These are phyloP conservation scores for Knoxdaviesia capensis DNA, from an alignment of 2,329 filamentous ascomycete species.

Conservation along the genomic window DNA sequence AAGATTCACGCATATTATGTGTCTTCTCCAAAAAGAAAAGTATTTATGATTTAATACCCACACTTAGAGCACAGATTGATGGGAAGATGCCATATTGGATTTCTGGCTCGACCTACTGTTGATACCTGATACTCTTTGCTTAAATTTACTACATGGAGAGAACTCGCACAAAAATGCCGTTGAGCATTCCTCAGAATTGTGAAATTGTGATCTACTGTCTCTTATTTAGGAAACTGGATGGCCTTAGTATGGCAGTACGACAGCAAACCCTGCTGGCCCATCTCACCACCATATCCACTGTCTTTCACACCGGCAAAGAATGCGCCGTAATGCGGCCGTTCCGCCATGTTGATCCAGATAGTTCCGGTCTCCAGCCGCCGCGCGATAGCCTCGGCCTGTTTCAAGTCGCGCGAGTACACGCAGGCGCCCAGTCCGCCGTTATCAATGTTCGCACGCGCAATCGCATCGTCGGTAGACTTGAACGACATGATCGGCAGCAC, in stretches of 20 bases:
- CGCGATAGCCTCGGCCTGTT: slow-evolving; percentile 28
- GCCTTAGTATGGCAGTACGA: slow-evolving; percentile 13
- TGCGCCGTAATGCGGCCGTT: slow-evolving; percentile 12
- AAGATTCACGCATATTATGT: no score
- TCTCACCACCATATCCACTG: slow-evolving; percentile 14
- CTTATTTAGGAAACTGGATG: no score
- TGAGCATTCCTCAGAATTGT: no score
- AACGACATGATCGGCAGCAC: slow-evolving; percentile 43
- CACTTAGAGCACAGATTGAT: no score
- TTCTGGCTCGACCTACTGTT: no score
- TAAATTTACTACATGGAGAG: no score
- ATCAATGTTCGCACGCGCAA: slow-evolving; percentile 31
- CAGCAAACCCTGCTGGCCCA: slow-evolving; percentile 14
- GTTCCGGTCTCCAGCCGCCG: slow-evolving; percentile 32
- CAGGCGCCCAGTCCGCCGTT: slow-evolving; percentile 34
- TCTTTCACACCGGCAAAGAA: slow-evolving; percentile 14
- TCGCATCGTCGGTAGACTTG: slow-evolving; percentile 37
- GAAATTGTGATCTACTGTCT: no score
- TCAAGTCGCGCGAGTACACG: slow-evolving; percentile 33
- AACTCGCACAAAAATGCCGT: no score
- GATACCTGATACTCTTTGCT: no score
- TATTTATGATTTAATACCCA: no score
- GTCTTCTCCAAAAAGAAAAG: no score
- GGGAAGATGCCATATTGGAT: no score
- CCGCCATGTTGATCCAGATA: slow-evolving; percentile 34